Evolutionary conservation across 140 eudicot species (phyloP), one percentile per base, ranked within the genome.

Genomic region (Ambrosia hybrid): DNA sequence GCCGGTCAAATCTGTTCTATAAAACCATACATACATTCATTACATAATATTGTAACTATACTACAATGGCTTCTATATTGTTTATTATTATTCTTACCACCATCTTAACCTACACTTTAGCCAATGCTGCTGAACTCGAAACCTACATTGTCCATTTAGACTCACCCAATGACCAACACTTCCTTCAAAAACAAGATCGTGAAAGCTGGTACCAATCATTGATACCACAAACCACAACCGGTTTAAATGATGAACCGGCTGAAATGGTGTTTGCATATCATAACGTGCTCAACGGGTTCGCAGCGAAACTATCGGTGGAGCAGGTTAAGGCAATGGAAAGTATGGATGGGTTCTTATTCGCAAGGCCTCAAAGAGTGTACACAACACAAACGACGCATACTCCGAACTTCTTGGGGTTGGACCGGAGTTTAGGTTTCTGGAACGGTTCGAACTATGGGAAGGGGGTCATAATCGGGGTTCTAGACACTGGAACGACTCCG

Each of bases 121-220:
- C 69, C 46, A 55, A 57, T 48, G 68, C 73, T 2, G 62, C 82
- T 26, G 62, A 78, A 15, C 78, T 80, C 9, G 76, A 73, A 68
- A 82, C 87, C 70, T 85, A 82, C 75, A 82, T 85, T 58, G 84
- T 85, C 58, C 90, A 85, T 69, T 38, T 74, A 68, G 64, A 43
- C 68, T 34, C 73, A 48, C n/a, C 78, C 36, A 65, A 63, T 1
- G 82, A 36, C 57, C 78, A 33, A 49, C n/a, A 3, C 0, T 78
- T 64, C 13, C 6, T 1, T 45, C 37, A 72, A 65, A 57, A 48
- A 46, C 68, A 78, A 14, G 78, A 71, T 53, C 76, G 78, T 9
- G 73, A 65, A 33, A 68, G 26, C 34, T 80, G 84, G 81, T 80
- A 85, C 67, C 26, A 34, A 4, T 85, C 87, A 0, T 85, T 82